Evolutionary conservation across 306 rosid species (phyloP).

Genomic region (Rubus parviflorus): DNA sequence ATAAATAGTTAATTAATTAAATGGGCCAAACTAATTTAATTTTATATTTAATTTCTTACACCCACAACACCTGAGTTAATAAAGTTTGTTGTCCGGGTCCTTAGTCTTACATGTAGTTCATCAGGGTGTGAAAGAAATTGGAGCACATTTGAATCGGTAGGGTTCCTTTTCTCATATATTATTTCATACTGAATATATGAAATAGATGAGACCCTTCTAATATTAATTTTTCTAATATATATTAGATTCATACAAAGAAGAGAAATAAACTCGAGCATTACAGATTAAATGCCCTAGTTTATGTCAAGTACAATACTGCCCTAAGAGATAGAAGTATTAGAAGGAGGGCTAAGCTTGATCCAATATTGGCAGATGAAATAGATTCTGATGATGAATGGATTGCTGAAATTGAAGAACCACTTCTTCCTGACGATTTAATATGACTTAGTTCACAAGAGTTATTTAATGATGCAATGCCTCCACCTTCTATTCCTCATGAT

Average conservation of each 20-base stretch:
- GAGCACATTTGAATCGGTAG: neutral
- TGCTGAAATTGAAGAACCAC: neutral
- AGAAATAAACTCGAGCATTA: neutral
- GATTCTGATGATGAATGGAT: constrained; percentile 6
- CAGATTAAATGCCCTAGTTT: neutral
- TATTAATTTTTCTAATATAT: too few relatives aligned
- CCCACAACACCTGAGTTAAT: neutral
- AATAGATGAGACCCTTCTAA: too few relatives aligned
- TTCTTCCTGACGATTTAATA: neutral
- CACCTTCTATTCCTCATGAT: neutral
- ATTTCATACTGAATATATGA: too few relatives aligned
- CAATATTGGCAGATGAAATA: neutral
- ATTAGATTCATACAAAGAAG: constrained; percentile 1
- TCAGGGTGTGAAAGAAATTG: neutral
- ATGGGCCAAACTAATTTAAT: too few relatives aligned
- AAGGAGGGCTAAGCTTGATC: neutral
- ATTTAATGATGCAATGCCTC: neutral
- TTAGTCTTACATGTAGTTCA: neutral
- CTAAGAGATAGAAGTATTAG: neutral
- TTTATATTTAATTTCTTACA: too few relatives aligned
- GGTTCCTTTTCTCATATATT: neutral
- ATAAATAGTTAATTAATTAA: too few relatives aligned
- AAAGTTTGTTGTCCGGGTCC: neutral
- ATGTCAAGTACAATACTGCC: constrained; percentile 1
- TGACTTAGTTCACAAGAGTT: neutral